Base-by-base conservation (phyloP, 2,329 filamentous ascomycete species). In the Dactylellina drechsleri region DNA sequence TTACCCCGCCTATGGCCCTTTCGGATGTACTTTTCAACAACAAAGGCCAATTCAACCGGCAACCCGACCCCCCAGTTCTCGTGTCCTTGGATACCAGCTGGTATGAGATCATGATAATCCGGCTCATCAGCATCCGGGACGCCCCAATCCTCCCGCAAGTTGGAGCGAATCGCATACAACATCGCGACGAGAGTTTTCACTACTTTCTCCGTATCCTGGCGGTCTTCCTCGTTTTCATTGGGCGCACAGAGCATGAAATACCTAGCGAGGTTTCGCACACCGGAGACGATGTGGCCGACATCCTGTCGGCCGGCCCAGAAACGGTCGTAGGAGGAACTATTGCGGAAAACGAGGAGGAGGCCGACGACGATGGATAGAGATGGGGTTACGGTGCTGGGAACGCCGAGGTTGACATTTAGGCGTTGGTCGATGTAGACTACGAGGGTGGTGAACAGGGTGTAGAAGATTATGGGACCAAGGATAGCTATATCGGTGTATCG, bases 291-390 rank as follows among this genome's bases (percentile, higher is more conserved):
- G 0, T 84, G 84, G 4, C 84, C 86, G 66, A 89, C 83, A 76
- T 85, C 84, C 76, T 86, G 87, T 47, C 86, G 83, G 13, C 86
- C 86, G 2, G 86, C 86, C 88, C 88, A 90, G 82, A 89, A 90
- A 1, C 88, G 84, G 77, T 89, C 88, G 81, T 89, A 90, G 62
- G 84, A 86, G 1, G 87, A 89, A 76, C 85, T 84, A 78, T 90
- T 90, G 53, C 88, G 85, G 83, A 90, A 90, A 52, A 90, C 88
- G 74, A 90, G 86, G 84, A 90, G 88, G 47, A 90, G 81, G 77
- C 88, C 88, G 16, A 90, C 88, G 64, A 90, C 88, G 71, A 90
- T 90, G 49, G 86, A 88, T 1, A 90, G 82, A 26, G 84, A 86
- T 4, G 88, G 87, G 58, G 89, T 87, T 76, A 89, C 88, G 77